Evolutionary conservation across 2,329 filamentous ascomycete species (phyloP).

Genomic region (Colletotrichum endophyticum): DNA sequence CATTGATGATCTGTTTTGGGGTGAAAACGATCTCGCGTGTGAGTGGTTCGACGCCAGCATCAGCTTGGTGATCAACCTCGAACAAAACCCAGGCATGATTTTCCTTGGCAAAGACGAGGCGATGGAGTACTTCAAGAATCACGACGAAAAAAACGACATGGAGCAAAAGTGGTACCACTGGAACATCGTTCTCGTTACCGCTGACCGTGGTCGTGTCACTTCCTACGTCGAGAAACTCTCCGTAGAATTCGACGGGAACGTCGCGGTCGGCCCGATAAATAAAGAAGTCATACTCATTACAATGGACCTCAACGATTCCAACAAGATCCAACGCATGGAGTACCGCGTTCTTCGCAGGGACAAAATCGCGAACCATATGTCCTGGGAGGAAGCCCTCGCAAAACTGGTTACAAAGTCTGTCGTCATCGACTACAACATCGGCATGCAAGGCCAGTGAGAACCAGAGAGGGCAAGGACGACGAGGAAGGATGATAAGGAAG

Average conservation of each 20-base stretch:
- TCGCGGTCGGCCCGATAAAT: neutral
- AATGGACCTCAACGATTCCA: neutral
- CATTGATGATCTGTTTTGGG: fast-evolving
- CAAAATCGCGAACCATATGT: too few species aligned
- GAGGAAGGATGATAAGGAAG: neutral
- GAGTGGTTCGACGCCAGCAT: neutral
- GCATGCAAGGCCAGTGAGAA: neutral
- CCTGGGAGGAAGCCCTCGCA: too few species aligned
- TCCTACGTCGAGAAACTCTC: neutral
- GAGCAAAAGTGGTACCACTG: fast-evolving
- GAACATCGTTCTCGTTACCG: neutral
- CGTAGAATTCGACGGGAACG: neutral
- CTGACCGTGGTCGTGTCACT: neutral
- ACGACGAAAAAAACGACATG: too few species aligned
- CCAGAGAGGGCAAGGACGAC: neutral
- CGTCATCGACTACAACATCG: neutral
- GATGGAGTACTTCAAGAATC: neutral
- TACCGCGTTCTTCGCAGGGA: neutral
- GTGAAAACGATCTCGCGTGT: fast-evolving
- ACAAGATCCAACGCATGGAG: neutral
- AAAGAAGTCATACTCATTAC: neutral
- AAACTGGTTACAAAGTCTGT: too few species aligned
- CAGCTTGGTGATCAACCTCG: neutral
- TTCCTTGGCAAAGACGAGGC: neutral
- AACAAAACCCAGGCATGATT: fast-evolving